Base-by-base conservation (phyloP, 495 filamentous ascomycete genomes). In the Filosporella fistucella region DNA sequence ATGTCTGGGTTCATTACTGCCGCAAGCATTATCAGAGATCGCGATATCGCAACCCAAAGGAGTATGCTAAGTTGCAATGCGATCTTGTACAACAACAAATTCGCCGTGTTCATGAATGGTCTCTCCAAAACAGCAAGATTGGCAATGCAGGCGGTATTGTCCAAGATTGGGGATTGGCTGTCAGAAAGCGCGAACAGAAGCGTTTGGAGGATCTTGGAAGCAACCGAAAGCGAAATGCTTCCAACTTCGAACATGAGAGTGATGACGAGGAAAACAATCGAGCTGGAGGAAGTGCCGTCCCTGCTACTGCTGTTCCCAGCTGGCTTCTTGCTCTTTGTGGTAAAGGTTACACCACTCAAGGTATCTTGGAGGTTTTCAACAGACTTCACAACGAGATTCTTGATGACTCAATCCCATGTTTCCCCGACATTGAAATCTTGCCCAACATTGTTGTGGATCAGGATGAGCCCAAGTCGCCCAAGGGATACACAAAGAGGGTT, bases 21-120 rank as follows among this genome's bases (percentile, higher is more conserved):
- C 76, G 89, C 1, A 93, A 91, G 57, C 85, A 91, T 56, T 95
- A 95, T 63, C 89, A 95, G 63, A 81, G 86, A 0, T 70, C 64
- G 26, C 70, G 82, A 0, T 93, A 91, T 59, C 71, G 83, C 0
- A 78, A 80, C 42, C 62, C 69, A 1, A 66, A 69, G n/a, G 65
- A 75, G 8, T 89, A 80, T 67, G 68, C 77, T 3, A 66, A 68
- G 17, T 60, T 71, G 1, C 84, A 91, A 51, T 77, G 76, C 34
- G 68, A 76, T 1, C 62, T 89, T 0, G 69, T 91, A 0, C 58
- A 66, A 5, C 62, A 66, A 3, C 80, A 85, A 43, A 70, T 90
- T 16, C 55, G 67, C 2, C 68, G 73, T 0, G 66, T 91, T 37
- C 66, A 82, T 43, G 50, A 63, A 0, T 90, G 85, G 86, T 76